Base-by-base conservation (phyloP, 225 moss, liverwort and hornwort genomes). In the Bryoerythrophyllum caledonicum region DNA sequence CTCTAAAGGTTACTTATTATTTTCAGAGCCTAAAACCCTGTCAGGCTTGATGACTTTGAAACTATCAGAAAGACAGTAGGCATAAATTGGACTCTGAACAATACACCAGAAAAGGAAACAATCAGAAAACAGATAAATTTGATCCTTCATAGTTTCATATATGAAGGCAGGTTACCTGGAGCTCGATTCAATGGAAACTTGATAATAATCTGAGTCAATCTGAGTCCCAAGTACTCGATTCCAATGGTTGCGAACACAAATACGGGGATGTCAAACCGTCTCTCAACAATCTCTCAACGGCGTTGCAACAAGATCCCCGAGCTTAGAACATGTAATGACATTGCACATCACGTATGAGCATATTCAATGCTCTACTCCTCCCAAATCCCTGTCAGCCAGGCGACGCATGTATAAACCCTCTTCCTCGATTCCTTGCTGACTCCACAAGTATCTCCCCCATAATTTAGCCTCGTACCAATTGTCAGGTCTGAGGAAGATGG, bases 371-470 rank as follows among this genome's bases (percentile, higher is more conserved):
- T 38, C 4, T 72, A 44, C 12, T 25, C 15, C 20, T 23, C 44
- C 49, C 57, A 57, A 56, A 76, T 52, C 62, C 61, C 73, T 37
- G 44, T 28, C 48, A 20, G 62, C 62, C 76, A 59, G 60, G 7
- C 49, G 70, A 16, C 53, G 53, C 65, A n/a, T 4, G 16, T 21
- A 27, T 3, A 32, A 12, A 12, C 7, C 35, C 4, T 54, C 20
- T 4, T 43, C 61, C 59, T 44, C 44, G 1, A 28, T 59, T 28
- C 28, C 15, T 49, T 13, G 13, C 53, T 54, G 25, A 68, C 52
- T 34, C 32, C 1, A 34, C 41, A 32, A 41, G 24, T 41, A 11
- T 34, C 25, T 54, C 30, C 23, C 5, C 27, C 2, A 17, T 19
- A 16, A 8, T 32, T 66, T 16, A 32, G 48, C 48, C 48, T 7